Evolutionary conservation across 2,329 filamentous ascomycete genomes (phyloP), one percentile per base, ranked within the genome.

Genomic region (Ceratocystis lukuohia): DNA sequence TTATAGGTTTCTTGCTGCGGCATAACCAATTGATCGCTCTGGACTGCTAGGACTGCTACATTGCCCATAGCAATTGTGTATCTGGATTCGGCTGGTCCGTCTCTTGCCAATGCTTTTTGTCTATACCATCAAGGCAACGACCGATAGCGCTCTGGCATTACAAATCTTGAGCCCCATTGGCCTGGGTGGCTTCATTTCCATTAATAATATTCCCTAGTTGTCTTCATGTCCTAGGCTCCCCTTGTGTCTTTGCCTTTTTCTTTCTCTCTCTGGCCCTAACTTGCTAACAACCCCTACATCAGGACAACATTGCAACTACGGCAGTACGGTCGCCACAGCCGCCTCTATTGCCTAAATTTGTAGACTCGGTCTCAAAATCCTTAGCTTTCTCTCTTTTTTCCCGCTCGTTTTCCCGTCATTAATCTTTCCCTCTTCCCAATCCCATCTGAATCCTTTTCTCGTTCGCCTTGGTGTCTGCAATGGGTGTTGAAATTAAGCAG

Each of bases 241-340:
- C 62, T 44, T 67, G 17, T 48, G 7, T 20, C 25, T 37, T 25
- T 59, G 33, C 61, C 41, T 25, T 44, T 57, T 33, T 57, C n/a
- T 33, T n/a, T 56, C 17, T 28, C n/a, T 50, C 17, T 50, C n/a
- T 50, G 61, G 15, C 30, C 33, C 37, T 46, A 22, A 33, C 28
- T 44, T 61, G n/a, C 41, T 61, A 44, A 25, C 56, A 25, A n/a
- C 15, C 25, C 30, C 28, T 48, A 28, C 22, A 61, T 37, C 37
- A 28, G 37, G 64, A 28, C 41, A 48, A n/a, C 53, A 44, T 61
- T 61, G 61, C 61, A 45, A 46, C 17, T 63, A 46, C 45, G n/a
- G 22, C 61, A 46, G 37, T 41, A 41, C 37, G 10, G 37, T 41
- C 12, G 10, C 37, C 37, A 41, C 37, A 41, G 4, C 37, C 37